Evolutionary conservation across 2,329 filamentous ascomycete species (phyloP).

Genomic region (Escovopsis weberi): DNA sequence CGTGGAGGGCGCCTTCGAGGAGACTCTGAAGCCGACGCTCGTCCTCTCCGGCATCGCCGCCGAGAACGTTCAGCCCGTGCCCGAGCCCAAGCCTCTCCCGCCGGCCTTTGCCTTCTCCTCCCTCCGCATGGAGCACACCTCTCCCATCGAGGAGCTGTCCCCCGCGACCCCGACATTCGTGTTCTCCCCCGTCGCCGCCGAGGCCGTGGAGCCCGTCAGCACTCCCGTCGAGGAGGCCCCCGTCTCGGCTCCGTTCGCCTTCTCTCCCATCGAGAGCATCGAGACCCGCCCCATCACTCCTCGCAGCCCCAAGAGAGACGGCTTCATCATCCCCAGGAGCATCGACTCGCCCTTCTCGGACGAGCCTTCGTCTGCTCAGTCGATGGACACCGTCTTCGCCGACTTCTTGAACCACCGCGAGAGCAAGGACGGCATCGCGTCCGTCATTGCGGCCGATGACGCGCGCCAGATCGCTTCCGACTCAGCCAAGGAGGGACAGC

Average conservation of each 20-base stretch:
- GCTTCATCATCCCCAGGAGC: slow-evolving; percentile 40
- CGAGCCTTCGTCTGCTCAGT: slow-evolving; percentile 22
- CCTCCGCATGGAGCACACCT: slow-evolving; percentile 18
- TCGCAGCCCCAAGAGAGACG: slow-evolving; percentile 39
- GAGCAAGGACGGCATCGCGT: slow-evolving; percentile 20
- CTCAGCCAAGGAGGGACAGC: slow-evolving; percentile 38
- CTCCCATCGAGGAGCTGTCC: slow-evolving; percentile 16
- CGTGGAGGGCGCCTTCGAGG: slow-evolving; percentile 14
- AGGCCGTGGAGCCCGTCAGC: slow-evolving; percentile 17
- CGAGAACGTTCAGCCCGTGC: slow-evolving; percentile 20
- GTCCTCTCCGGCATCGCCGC: slow-evolving; percentile 19
- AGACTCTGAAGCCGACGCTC: slow-evolving; percentile 11
- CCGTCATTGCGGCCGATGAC: slow-evolving; percentile 50
- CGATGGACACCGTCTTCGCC: slow-evolving; percentile 26
- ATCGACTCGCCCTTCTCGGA: slow-evolving; percentile 16
- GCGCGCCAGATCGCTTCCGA: slow-evolving; percentile 38
- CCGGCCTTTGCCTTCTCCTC: slow-evolving; percentile 15
- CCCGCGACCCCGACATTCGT: slow-evolving; percentile 15
- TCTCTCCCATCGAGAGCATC: slow-evolving; percentile 31
- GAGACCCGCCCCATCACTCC: slow-evolving; percentile 31
- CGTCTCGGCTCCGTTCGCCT: slow-evolving; percentile 19
- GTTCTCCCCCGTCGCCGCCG: slow-evolving; percentile 21
- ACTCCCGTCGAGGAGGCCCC: slow-evolving; percentile 10
- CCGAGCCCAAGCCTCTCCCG: slow-evolving; percentile 12
- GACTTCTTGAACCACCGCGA: slow-evolving; percentile 29